Base-by-base conservation (phyloP, 441 rosid genomes). In the Geranium incanum region DNA sequence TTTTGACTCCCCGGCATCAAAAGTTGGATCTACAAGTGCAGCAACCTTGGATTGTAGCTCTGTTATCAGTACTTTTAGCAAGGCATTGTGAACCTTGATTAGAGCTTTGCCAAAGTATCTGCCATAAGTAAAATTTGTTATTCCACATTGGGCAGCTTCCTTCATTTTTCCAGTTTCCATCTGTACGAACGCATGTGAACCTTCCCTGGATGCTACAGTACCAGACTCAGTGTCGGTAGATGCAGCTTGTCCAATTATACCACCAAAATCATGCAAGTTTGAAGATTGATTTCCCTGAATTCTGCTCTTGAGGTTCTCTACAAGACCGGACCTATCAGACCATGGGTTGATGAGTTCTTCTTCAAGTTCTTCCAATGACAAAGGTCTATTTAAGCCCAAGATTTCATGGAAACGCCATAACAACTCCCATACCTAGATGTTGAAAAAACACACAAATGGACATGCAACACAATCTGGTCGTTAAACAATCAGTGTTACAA, bases 21-120 rank as follows among this genome's bases (percentile, higher is more conserved):
- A 87, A 84, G 82, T 92, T 77, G 92, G 98, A 86, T 95, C 92
- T 72, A 89, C 96, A 72, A 87, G 82, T 72, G 88, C 86, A 74
- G 97, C 98, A 80, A 91, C 95, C 89, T 86, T 95, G 33, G 86
- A 88, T 66, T 88, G 99, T 76, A 95, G 84, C 88, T 95, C 99
- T 79, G 84, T 75, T 77, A 95, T 84, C 65, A 95, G 81, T 71
- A 92, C 85, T 74, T 80, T 82, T 77, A 95, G 82, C 72, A 95
- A 81, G 15, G 89, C 86, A 75, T 81, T 75, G 84, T 91, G 96
- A 73, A 81, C 86, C 79, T 80, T 84, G 68, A 91, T 86, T 80
- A 90, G 79, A 78, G 83, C 84, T 75, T 75, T 73, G 78, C 90
- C 86, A 74, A 72, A 77, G 78, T 82, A 82, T 76, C 79, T 65